phyloP scores from a whole-genome alignment of 2,329 filamentous ascomycete species.

The Didymella arachidicola region DNA sequence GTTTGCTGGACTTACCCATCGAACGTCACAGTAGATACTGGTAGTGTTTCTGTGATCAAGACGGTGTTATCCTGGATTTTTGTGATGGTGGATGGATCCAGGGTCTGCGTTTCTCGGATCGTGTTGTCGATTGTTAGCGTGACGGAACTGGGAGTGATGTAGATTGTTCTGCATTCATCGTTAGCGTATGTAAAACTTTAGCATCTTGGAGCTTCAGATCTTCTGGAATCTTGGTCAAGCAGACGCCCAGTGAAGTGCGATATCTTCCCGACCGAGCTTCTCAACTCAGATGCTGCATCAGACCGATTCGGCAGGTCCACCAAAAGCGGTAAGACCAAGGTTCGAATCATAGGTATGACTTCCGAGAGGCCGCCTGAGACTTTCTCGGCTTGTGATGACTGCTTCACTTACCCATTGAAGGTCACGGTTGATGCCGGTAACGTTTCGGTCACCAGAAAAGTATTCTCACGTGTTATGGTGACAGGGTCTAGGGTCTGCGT shows the following conservation, averaged over 20 bases:
- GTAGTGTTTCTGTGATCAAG: constrained; percentile 1
- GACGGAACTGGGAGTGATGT: constrained; percentile 1
- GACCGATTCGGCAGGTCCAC: not conserved
- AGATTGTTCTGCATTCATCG: not conserved
- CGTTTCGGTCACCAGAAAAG: constrained; percentile 1
- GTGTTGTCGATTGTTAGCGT: not conserved
- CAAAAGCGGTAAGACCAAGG: too few relatives aligned
- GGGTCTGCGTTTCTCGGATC: not conserved
- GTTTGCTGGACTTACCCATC: not conserved
- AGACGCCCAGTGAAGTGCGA: too few relatives aligned
- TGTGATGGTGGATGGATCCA: not conserved
- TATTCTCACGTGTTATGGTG: not conserved
- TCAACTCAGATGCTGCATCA: not conserved
- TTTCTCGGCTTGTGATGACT: too few relatives aligned
- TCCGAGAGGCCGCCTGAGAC: too few relatives aligned
- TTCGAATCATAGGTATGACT: too few relatives aligned
- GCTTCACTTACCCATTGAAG: constrained; percentile 7
- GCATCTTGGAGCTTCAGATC: too few relatives aligned
- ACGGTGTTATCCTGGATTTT: not conserved
- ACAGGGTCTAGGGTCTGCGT: constrained; percentile 1
- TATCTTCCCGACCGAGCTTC: too few relatives aligned
- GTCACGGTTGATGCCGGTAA: constrained; percentile 7
- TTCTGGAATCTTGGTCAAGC: too few relatives aligned
- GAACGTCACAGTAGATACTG: constrained; percentile 7
- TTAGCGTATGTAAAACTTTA: not conserved